Evolutionary conservation across 176 grass and related monocot species (phyloP).

Genomic region (Musa acuminata): DNA sequence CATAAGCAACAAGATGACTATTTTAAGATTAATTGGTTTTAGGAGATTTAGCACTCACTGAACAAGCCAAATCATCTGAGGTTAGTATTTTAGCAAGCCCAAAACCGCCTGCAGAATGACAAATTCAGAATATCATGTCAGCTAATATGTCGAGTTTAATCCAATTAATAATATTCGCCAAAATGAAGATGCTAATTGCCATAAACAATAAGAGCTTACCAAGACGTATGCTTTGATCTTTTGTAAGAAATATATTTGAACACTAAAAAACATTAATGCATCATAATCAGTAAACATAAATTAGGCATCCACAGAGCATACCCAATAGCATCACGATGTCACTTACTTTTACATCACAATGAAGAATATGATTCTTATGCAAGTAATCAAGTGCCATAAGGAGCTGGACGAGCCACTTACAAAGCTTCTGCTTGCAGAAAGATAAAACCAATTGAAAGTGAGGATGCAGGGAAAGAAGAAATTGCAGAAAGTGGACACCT

Average conservation of each 20-base stretch:
- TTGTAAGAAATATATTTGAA: slow-evolving; percentile 90
- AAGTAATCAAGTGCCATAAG: slow-evolving; percentile 87
- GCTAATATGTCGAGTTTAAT: neutral
- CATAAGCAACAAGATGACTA: neutral
- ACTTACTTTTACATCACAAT: slow-evolving; percentile 84
- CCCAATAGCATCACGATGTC: neutral
- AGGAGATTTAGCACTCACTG: slow-evolving; percentile 34
- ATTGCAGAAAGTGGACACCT: slow-evolving; percentile 5
- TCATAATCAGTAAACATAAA: slow-evolving; percentile 22
- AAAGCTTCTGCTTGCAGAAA: slow-evolving; percentile 51
- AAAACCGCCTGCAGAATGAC: slow-evolving; percentile 60
- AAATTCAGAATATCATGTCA: neutral
- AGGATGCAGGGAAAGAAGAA: neutral
- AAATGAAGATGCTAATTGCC: neutral
- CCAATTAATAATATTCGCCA: neutral
- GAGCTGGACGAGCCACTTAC: slow-evolving; percentile 74
- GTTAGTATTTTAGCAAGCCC: slow-evolving; percentile 80
- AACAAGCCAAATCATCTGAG: slow-evolving; percentile 82
- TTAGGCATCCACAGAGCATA: neutral
- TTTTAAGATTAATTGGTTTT: neutral
- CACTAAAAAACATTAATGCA: slow-evolving; percentile 40
- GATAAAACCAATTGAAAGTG: slow-evolving; percentile 4
- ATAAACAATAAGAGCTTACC: slow-evolving; percentile 33
- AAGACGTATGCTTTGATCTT: slow-evolving; percentile 77
- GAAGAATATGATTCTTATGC: slow-evolving; percentile 78